Base-by-base conservation (phyloP, 306 rosid species). In the Prunus salicina region DNA sequence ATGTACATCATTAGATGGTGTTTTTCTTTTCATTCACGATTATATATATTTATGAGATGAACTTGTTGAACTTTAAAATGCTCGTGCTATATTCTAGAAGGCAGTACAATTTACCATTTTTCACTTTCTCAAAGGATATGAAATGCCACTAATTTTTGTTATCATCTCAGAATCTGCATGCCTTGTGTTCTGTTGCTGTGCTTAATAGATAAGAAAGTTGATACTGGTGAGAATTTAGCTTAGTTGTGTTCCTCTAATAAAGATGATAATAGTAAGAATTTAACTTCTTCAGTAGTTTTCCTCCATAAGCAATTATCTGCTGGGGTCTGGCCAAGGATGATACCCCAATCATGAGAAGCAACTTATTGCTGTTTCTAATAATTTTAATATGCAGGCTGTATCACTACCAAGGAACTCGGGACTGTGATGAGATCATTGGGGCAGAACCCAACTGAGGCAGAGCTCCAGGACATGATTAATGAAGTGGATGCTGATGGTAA, bases 381-480 rank as follows among this genome's bases (percentile, higher is more conserved):
- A 64, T 34, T 64, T 14, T 64, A 12, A 8, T 10, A 34, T 64
- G 69, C 69, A 64, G 69, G 69, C 47, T 64, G 69, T 19, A 64
- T 64, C 24, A 64, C 69, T 9, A 64, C 69, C 22, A 64, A 64
- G 27, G 69, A 64, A 47, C 69, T 64, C 10, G 69, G 69, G 14
- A 64, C 69, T 8, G 69, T 64, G 15, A 64, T 64, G 69, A 64
- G 69, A 24, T 64, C 69, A 18, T 9, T 64, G 69, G 69, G 69
- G 27, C 69, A 64, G 49, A 64, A 64, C 49, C 69, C 69, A 2
- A 64, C 69, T 1, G 69, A 64, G 69, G 69, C 69, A 1, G 69
- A 64, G 69, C 69, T 64, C 47, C 69, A 64, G 49, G 69, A 64
- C 69, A 64, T 64, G 69, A 64, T 64, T 41, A 64, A 64, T 64